Base-by-base conservation (phyloP, 305 asterid genomes). In the Fraxinus nigra region DNA sequence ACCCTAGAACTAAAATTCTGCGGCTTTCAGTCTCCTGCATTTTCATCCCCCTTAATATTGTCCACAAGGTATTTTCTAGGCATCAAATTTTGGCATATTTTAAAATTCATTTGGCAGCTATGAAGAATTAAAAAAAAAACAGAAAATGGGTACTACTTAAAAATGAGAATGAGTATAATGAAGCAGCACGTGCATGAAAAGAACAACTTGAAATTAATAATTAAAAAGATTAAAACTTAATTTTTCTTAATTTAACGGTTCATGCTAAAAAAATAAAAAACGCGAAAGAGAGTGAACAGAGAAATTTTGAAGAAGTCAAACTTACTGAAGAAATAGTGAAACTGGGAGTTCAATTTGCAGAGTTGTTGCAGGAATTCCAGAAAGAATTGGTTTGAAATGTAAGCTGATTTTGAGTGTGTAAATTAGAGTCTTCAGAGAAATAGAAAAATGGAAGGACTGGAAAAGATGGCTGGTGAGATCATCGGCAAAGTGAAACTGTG, bases 391-490 rank as follows among this genome's bases (percentile, higher is more conserved):
- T 51, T 16, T 16, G 34, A 65, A 65, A 65, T 65, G 72, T 9
- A 11, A 65, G 73, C 85, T 3, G 76, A 83, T 72, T 72, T 30
- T 80, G 22, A 65, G 51, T 7, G 61, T 14, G 37, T 26, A 37
- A 56, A 43, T 24, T 63, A 72, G 80, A 65, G 37, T 1, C 10
- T 51, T 54, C 1, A 2, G 18, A 38, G 56, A 11, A 11, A 34
- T 14, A 48, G 22, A 33, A 37, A 38, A 79, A 63, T 82, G 34
- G 75, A 81, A 80, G 70, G 80, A 75, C 56, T 24, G 65, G 16
- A 69, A 33, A 33, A 77, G 80, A 69, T 18, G 70, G 79, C 59
- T 67, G 63, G 33, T 84, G 87, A 81, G 84, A 9, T 86, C 85
- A 86, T 78, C 80, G 38, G 33, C 37, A 74, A 38, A 65, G 35